Percentiles rank a stretch among this genome's conserved stretches.
These are phyloP conservation scores for Tolypocladium ovalisporum DNA, from an alignment of 2,329 filamentous ascomycete genomes.

Conservation along the genomic window DNA sequence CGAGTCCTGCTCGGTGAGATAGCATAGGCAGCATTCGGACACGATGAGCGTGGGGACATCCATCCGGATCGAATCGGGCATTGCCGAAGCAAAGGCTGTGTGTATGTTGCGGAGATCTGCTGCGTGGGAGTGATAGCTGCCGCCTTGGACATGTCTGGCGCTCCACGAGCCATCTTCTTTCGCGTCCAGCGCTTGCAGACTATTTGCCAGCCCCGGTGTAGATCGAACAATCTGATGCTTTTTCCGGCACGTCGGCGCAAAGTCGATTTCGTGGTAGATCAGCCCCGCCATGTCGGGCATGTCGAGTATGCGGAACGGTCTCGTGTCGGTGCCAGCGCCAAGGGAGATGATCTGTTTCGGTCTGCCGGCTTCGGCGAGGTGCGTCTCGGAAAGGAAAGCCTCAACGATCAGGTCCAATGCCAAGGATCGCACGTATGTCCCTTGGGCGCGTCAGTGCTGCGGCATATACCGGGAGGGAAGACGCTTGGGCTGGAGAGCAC, in stretches of 20 bases:
- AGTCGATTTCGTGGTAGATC: slow-evolving; percentile 89
- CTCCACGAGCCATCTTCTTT: slow-evolving; percentile 29
- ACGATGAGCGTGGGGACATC: slow-evolving; percentile 71
- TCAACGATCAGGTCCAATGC: slow-evolving; percentile 71
- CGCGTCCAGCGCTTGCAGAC: slow-evolving; percentile 23
- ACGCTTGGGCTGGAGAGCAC: slow-evolving; percentile 11
- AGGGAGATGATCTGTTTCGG: slow-evolving; percentile 77
- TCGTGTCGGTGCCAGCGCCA: slow-evolving; percentile 87
- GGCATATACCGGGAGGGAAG: not conserved
- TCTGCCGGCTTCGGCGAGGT: slow-evolving; percentile 11
- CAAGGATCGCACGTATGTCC: slow-evolving; percentile 83
- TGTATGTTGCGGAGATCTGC: slow-evolving; percentile 57
- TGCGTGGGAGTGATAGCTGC: slow-evolving; percentile 47
- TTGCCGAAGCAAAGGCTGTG: not conserved
- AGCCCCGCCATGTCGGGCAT: slow-evolving; percentile 30
- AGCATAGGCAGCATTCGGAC: slow-evolving; percentile 93
- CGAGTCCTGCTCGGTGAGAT: slow-evolving; percentile 59
- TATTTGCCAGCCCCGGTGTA: slow-evolving; percentile 26
- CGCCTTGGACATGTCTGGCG: slow-evolving; percentile 25
- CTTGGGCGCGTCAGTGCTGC: slow-evolving; percentile 28
- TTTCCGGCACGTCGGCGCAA: slow-evolving; percentile 57
- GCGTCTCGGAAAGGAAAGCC: slow-evolving; percentile 48
- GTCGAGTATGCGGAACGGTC: slow-evolving; percentile 65
- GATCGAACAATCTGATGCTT: slow-evolving; percentile 50
- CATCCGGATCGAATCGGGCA: slow-evolving; percentile 26